Percentiles rank a stretch among this genome's conserved stretches.
Conservation (phyloP, 1,139 yeast species). For the Diutina neorugosa region DNA sequence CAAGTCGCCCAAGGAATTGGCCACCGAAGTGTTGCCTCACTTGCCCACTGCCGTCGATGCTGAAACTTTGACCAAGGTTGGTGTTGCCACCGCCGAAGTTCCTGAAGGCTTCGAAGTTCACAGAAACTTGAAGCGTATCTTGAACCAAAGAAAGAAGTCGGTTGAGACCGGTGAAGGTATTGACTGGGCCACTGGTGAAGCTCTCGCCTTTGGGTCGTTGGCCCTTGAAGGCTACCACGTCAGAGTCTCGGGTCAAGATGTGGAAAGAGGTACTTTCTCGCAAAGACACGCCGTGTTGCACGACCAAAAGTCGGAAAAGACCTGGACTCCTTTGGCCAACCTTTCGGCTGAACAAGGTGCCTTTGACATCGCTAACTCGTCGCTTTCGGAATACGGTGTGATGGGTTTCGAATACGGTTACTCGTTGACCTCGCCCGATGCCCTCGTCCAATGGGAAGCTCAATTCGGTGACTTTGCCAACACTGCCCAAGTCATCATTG, state of each 20-base stretch:
- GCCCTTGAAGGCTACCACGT: conserved; percentile 91
- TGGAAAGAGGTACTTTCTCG: conserved; percentile 99
- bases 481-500: conserved; percentile 96
- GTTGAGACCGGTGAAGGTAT: conserved; percentile 86
- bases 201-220: conserved; percentile 90
- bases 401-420: conserved; percentile 99
- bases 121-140: conserved; percentile 91
- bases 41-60: conserved; percentile 89
- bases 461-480: conserved; percentile 99
- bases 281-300: conserved; percentile 98
- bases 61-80: conserved; percentile 61
- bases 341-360: conserved; percentile 75
- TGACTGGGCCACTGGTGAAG: conserved; percentile 99
- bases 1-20: conserved; percentile 95
- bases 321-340: conserved; percentile 76
- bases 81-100: conserved; percentile 65
- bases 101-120: conserved; percentile 88
- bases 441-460: conserved; percentile 98
- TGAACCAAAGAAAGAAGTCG: conserved; percentile 76
- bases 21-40: conserved; percentile 90
- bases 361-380: conserved; percentile 87
- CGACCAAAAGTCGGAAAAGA: conserved; percentile 79
- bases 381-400: conserved; percentile 96
- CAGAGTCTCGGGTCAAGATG: conserved; percentile 98
- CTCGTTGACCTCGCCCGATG: conserved; percentile 94